phyloP scores from a whole-genome alignment of 176 grass and related monocot genomes.

The Lolium multiflorum region DNA sequence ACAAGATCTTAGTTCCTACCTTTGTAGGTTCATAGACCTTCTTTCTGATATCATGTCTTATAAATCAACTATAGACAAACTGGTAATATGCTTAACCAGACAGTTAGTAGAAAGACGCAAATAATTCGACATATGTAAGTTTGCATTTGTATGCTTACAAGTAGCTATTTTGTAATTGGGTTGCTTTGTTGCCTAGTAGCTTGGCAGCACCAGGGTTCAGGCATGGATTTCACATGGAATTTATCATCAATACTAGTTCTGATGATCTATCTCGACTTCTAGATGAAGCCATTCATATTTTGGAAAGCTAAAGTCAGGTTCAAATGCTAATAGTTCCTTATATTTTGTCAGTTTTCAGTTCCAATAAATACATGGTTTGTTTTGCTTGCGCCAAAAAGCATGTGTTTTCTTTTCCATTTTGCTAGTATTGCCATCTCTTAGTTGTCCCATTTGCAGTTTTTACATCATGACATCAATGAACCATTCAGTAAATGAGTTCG shows the following conservation, averaged over 20 bases:
- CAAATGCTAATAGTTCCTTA: slow-evolving; percentile 2
- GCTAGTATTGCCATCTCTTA: neutral
- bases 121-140: no score
- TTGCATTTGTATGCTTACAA: no score
- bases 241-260: slow-evolving; percentile 57
- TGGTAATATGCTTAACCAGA: neutral
- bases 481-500: neutral
- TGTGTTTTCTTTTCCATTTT: neutral
- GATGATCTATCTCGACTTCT: slow-evolving; percentile 53
- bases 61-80: neutral
- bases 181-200: no score
- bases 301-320: slow-evolving; percentile 69
- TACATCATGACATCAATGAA: neutral
- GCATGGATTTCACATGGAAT: slow-evolving; percentile 53
- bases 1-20: neutral
- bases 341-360: neutral
- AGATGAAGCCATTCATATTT: slow-evolving; percentile 56
- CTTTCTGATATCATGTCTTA: neutral
- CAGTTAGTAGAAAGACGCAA: neutral
- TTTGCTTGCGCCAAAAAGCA: neutral
- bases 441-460: neutral
- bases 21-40: slow-evolving; percentile 3
- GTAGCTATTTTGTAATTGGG: no score
- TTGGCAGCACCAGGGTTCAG: slow-evolving; percentile 61
- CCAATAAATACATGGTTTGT: neutral